Percentiles rank a stretch among this genome's conserved stretches.
Evolutionary conservation across 2,329 filamentous ascomycete genomes (phyloP).

Genomic region (Diaporthe eres): DNA sequence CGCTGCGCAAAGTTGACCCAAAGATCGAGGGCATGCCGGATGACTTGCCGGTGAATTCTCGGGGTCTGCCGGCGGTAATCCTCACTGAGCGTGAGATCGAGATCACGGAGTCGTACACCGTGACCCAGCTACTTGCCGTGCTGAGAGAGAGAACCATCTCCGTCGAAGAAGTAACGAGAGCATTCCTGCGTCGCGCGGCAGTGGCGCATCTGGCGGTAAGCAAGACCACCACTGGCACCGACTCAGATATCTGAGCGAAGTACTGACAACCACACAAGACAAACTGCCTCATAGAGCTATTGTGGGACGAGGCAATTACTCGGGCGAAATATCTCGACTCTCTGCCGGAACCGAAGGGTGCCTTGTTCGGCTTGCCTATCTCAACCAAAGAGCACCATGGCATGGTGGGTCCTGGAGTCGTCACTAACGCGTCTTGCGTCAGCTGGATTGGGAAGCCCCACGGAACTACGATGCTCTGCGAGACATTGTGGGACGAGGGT

Average conservation of each 20-base stretch:
- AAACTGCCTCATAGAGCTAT: slow-evolving; percentile 5
- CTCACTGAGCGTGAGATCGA: slow-evolving; percentile 2
- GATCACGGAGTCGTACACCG: slow-evolving; percentile 12
- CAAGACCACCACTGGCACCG: background rate
- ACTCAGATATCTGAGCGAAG: background rate
- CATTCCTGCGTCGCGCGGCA: slow-evolving; percentile 9
- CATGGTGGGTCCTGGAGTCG: slow-evolving; percentile 2
- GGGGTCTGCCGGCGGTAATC: background rate
- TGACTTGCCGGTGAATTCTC: background rate
- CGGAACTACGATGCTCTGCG: background rate
- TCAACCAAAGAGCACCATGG: slow-evolving; percentile 7
- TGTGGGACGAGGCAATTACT: background rate
- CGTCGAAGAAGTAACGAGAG: slow-evolving; percentile 3
- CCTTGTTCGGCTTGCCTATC: slow-evolving; percentile 1
- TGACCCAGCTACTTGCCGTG: slow-evolving; percentile 10
- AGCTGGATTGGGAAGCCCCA: background rate
- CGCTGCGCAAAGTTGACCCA: background rate
- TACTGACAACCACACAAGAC: background rate
- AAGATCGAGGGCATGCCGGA: slow-evolving; percentile 5
- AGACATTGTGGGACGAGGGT: slow-evolving; percentile 1
- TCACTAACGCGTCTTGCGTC: slow-evolving; percentile 3
- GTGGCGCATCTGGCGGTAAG: slow-evolving; percentile 8
- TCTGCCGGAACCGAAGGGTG: slow-evolving; percentile 2
- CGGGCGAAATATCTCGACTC: background rate
- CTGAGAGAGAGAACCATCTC: slow-evolving; percentile 3